Percentiles rank a stretch among this genome's conserved stretches.
Evolutionary conservation across 805 yeast species (phyloP).

Genomic region (Wickerhamomyces mucosus): DNA sequence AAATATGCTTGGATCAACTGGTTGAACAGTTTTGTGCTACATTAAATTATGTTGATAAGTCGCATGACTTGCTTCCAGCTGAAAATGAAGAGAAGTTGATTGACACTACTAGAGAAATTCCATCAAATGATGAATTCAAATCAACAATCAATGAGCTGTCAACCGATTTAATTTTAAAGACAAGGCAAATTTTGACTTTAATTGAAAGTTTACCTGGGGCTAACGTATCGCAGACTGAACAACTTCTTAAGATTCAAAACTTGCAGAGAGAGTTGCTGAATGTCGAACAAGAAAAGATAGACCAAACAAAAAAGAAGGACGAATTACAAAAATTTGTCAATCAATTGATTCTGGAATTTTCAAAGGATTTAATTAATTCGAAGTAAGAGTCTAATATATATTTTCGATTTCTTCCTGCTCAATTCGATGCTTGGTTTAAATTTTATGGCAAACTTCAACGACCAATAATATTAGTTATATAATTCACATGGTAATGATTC

Average conservation of each 20-base stretch:
- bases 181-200: slow-evolving; percentile 76
- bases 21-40: slow-evolving; percentile 76
- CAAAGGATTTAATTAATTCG: slow-evolving; percentile 27
- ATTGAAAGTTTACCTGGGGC: slow-evolving; percentile 91
- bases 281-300: slow-evolving; percentile 49
- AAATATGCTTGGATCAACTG: slow-evolving; percentile 72
- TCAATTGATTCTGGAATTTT: slow-evolving; percentile 45
- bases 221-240: slow-evolving; percentile 72
- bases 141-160: slow-evolving; percentile 66
- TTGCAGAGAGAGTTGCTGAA: slow-evolving; percentile 52
- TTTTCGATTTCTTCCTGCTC: too few species aligned
- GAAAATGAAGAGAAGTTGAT: slow-evolving; percentile 45
- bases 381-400: slow-evolving; percentile 12
- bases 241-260: slow-evolving; percentile 50
- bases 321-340: slow-evolving; percentile 52
- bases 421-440: background rate
- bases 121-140: slow-evolving; percentile 24
- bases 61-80: slow-evolving; percentile 49
- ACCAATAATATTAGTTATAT: background rate
- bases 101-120: slow-evolving; percentile 55
- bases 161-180: slow-evolving; percentile 74
- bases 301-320: slow-evolving; percentile 56
- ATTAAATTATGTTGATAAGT: slow-evolving; percentile 68
- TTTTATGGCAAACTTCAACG: too few species aligned
- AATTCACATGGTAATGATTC: slow-evolving; percentile 20